Evolutionary conservation across 345 rosid species (phyloP).

Genomic region (Aegle marmelos): DNA sequence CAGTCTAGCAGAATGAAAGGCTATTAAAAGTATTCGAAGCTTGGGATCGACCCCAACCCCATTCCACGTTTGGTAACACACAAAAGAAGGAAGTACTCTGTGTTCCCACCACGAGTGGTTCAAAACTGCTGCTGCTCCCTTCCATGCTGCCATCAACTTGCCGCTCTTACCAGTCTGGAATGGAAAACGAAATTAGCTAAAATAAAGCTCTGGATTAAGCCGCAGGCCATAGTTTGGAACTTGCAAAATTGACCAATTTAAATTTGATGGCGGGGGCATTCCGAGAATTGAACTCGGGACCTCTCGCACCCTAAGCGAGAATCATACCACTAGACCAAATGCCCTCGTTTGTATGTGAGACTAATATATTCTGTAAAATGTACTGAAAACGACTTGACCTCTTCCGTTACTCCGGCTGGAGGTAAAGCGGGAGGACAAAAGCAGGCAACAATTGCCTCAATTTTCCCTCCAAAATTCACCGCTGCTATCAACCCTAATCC

Average conservation of each 20-base stretch:
- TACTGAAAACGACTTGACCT: neutral
- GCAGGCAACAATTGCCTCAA: neutral
- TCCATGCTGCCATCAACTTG: too few relatives aligned
- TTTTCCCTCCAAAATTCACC: constrained; percentile 45
- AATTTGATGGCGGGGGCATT: constrained; percentile 33
- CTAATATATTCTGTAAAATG: rapidly evolving
- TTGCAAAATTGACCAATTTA: neutral
- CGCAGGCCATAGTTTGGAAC: too few relatives aligned
- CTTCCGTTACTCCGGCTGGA: rapidly evolving
- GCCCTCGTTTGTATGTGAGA: constrained; percentile 20
- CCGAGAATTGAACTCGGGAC: constrained; percentile 96
- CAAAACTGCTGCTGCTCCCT: too few relatives aligned
- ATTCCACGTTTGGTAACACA: too few relatives aligned
- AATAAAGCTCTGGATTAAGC: rapidly evolving
- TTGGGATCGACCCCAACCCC: too few relatives aligned
- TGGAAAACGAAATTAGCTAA: too few relatives aligned
- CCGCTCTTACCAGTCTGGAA: too few relatives aligned
- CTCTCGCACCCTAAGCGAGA: constrained; percentile 97
- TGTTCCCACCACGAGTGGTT: too few relatives aligned
- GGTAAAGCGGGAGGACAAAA: neutral
- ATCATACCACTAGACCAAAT: constrained; percentile 93
- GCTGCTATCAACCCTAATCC: neutral
- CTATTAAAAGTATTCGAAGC: too few relatives aligned
- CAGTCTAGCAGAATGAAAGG: too few relatives aligned
- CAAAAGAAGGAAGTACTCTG: too few relatives aligned